Evolutionary conservation across 306 rosid species (phyloP).

Genomic region (Coriaria nepalensis): DNA sequence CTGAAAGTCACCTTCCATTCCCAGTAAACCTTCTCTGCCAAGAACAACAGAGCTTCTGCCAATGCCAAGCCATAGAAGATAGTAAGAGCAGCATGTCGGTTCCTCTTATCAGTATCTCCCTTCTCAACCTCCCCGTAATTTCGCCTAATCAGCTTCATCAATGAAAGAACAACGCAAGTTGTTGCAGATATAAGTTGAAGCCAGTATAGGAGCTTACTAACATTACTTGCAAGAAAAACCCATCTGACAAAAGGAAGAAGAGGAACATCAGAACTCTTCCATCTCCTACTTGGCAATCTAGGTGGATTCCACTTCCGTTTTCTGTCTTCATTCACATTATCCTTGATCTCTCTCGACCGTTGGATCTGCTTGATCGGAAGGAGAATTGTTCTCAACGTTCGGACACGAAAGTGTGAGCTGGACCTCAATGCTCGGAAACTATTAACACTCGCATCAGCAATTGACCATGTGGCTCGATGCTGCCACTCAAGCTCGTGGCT

Average conservation of each 20-base stretch:
- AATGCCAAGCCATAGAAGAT: constrained; percentile 77
- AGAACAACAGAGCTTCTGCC: constrained; percentile 77
- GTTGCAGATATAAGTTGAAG: constrained; percentile 83
- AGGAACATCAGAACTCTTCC: constrained; percentile 78
- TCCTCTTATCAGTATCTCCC: constrained; percentile 74
- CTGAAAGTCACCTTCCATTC: constrained; percentile 61
- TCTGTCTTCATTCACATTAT: constrained; percentile 6
- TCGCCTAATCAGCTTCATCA: constrained; percentile 42
- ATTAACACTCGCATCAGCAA: constrained; percentile 49
- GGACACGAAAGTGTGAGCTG: constrained; percentile 29
- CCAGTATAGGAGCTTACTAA: constrained; percentile 84
- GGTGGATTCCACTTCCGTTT: constrained; percentile 14
- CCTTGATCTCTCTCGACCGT: constrained; percentile 19
- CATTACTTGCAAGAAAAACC: constrained; percentile 52
- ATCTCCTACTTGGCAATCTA: constrained; percentile 48
- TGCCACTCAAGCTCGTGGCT: constrained; percentile 99
- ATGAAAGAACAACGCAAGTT: constrained; percentile 68
- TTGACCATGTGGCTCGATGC: constrained; percentile 87
- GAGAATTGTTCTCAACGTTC: constrained; percentile 26
- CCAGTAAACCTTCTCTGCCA: constrained; percentile 71
- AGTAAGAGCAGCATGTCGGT: constrained; percentile 50
- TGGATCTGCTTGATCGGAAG: constrained; percentile 27
- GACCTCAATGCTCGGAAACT: constrained; percentile 45
- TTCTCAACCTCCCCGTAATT: constrained; percentile 62
- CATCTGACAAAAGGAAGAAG: constrained; percentile 56